Conservation (phyloP, 2,329 filamentous ascomycete species). For the Cladophialophora chaetospira region DNA sequence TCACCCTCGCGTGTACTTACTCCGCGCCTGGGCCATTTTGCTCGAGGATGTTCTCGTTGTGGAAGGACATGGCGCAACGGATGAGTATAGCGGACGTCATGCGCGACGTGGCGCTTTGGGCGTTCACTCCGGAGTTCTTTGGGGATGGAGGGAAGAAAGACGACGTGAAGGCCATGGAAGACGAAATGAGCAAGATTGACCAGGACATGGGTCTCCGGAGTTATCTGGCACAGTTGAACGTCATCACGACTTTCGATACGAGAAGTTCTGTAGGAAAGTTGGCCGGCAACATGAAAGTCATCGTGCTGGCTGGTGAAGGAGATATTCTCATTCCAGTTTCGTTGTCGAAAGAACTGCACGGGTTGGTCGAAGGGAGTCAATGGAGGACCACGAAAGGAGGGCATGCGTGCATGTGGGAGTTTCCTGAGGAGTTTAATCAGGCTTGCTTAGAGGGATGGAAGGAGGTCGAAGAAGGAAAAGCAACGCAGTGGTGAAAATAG, state of each 20-base stretch:
- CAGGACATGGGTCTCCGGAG: constrained; percentile 11
- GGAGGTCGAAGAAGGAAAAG: background rate
- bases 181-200: constrained; percentile 7
- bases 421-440: constrained; percentile 18
- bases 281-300: background rate
- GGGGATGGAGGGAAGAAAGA: background rate
- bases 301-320: constrained; percentile 15
- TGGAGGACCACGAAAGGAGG: constrained; percentile 13
- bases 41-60: constrained; percentile 19
- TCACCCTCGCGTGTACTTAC: constrained; percentile 22
- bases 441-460: constrained; percentile 10
- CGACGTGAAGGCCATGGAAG: constrained; percentile 5
- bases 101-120: constrained; percentile 20
- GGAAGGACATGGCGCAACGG: constrained; percentile 16
- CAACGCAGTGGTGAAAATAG: background rate
- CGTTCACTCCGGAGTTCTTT: constrained; percentile 20
- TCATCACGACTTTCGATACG: constrained; percentile 19
- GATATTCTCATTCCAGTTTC: constrained; percentile 20
- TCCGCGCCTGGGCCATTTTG: constrained; percentile 20
- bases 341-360: constrained; percentile 17
- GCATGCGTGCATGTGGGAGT: constrained; percentile 22
- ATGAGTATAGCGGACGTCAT: constrained; percentile 18
- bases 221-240: constrained; percentile 24
- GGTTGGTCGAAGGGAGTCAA: constrained; percentile 2
- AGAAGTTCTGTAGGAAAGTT: constrained; percentile 1